Evolutionary conservation across 2,329 filamentous ascomycete genomes (phyloP), one percentile per base, ranked within the genome.

Genomic region (Biscogniauxia marginata): DNA sequence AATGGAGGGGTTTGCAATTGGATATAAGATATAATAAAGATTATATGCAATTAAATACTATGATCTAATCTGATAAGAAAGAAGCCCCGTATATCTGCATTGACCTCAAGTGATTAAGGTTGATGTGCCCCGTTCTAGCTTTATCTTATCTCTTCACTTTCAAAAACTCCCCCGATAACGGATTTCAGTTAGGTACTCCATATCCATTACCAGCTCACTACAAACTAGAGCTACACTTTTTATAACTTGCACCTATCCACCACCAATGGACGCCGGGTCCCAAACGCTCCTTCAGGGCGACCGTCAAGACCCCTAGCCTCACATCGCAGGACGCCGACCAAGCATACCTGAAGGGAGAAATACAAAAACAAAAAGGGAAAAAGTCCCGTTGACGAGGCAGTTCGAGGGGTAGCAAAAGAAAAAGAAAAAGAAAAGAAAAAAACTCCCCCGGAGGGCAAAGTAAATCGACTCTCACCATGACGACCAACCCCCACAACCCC

Each of bases 401-500:
- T 6, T 25, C 24, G 24, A 25, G 11, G 24, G 11, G 6, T 25
- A 25, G 24, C 24, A 6, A 52, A 8, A 46, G 46, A 16, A 34
- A 34, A 58, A 49, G 52, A 53, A 53, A 57, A 16, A 39, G 2
- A 39, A 34, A 11, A 34, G 3, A 34, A 34, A 34, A 3, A 7
- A 34, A 39, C n/a, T n/a, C n/a, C n/a, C n/a, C n/a, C n/a, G n/a
- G n/a, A n/a, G n/a, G n/a, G n/a, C n/a, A n/a, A n/a, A n/a, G n/a
- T n/a, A n/a, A n/a, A n/a, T n/a, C n/a, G n/a, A n/a, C n/a, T 5
- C 50, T n/a, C 21, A 19, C 46, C 23, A 56, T 65, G 47, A 25
- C 64, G 13, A 16, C 30, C 59, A 63, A 51, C 60, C 65, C 55
- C 55, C 52, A 52, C 62, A 68, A 66, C 66, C 75, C 77, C 39